These are phyloP conservation scores for Fusarium sp. DNA, from an alignment of 2,329 filamentous ascomycete genomes.

Conservation along the genomic window DNA sequence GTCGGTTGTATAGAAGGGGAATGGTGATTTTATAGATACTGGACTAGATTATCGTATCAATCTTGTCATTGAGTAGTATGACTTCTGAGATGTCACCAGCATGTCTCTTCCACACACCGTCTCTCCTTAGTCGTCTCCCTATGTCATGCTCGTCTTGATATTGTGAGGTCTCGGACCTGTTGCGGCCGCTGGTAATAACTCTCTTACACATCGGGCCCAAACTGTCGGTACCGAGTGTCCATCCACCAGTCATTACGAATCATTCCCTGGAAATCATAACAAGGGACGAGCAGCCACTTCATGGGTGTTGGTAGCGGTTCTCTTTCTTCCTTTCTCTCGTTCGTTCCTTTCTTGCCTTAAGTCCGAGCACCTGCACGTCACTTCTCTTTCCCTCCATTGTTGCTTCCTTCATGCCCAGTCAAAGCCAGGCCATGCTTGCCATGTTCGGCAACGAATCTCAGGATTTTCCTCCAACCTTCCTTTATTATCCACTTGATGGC, in stretches of 20 bases:
- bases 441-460: conserved; percentile 1
- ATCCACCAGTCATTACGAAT: conserved; percentile 27
- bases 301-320: conserved; percentile 5
- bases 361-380: conserved; percentile 21
- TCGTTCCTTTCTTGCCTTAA: not conserved
- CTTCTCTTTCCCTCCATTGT: not conserved
- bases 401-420: not conserved
- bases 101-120: conserved; percentile 6
- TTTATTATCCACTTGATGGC: conserved; percentile 31
- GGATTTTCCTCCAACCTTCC: conserved; percentile 16
- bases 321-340: not conserved
- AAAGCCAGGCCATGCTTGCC: conserved; percentile 11
- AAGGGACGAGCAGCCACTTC: conserved; percentile 34
- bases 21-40: not conserved
- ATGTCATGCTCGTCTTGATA: conserved; percentile 7
- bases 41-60: not conserved
- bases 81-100: not conserved
- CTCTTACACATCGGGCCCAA: conserved; percentile 41
- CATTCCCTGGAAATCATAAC: conserved; percentile 32
- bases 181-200: conserved; percentile 28
- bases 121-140: conserved; percentile 6
- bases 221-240: conserved; percentile 37
- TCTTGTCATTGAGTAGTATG: not conserved
- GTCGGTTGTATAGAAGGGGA: not conserved
- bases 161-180: conserved; percentile 23